These are phyloP conservation scores for Ophiostoma himal-ulmi DNA, from an alignment of 2,329 filamentous ascomycete species.

Conservation along the genomic window DNA sequence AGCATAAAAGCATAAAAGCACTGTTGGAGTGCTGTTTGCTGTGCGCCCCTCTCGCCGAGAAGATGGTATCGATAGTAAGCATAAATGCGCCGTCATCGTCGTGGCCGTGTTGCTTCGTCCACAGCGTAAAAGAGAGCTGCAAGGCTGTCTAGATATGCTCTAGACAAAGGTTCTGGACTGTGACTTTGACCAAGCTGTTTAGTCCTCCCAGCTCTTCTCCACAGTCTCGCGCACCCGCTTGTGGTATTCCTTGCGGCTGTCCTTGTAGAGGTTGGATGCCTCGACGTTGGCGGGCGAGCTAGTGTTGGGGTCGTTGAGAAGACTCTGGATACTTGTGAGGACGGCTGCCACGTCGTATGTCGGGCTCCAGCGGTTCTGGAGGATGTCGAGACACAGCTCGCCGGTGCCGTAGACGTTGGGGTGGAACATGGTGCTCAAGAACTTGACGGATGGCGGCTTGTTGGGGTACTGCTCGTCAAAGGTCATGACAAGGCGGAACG, in stretches of 20 bases:
- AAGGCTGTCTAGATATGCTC: neutral
- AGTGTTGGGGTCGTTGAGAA: slow-evolving; percentile 98
- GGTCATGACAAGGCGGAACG: slow-evolving; percentile 95
- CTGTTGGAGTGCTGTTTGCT: neutral
- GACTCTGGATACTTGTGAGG: slow-evolving; percentile 93
- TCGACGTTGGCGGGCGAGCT: slow-evolving; percentile 96
- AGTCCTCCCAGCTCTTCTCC: slow-evolving; percentile 99
- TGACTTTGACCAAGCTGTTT: neutral
- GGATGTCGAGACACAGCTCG: slow-evolving; percentile 90
- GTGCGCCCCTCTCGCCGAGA: neutral
- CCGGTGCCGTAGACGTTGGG: slow-evolving; percentile 97
- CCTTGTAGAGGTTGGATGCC: slow-evolving; percentile 96
- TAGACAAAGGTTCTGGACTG: neutral
- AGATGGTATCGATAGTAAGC: neutral
- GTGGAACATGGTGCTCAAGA: slow-evolving; percentile 99
- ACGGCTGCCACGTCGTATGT: slow-evolving; percentile 98
- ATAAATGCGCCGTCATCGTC: neutral
- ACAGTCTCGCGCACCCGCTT: slow-evolving; percentile 95
- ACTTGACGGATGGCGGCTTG: slow-evolving; percentile 95
- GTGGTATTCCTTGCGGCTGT: slow-evolving; percentile 92
- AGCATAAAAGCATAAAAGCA: neutral
- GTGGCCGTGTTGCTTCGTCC: neutral
- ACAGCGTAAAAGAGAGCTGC: neutral
- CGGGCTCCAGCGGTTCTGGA: slow-evolving; percentile 97
- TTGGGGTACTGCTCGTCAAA: slow-evolving; percentile 99